Percentiles rank a stretch among this genome's conserved stretches.
phyloP scores from a whole-genome alignment of 2,329 filamentous ascomycete species.

The Colletotrichum sp. region DNA sequence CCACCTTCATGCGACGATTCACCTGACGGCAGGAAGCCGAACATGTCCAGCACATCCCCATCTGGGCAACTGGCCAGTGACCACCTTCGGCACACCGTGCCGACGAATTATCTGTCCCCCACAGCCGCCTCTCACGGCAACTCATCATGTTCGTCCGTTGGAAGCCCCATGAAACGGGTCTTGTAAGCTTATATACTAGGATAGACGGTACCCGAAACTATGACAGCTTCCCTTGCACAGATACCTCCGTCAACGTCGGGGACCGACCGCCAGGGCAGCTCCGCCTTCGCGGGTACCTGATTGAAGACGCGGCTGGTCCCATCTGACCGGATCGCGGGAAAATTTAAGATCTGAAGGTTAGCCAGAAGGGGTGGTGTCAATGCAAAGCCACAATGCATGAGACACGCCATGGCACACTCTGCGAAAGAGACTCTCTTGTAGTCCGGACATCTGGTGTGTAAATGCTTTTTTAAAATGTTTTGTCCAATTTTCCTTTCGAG shows the following conservation, averaged over 20 bases:
- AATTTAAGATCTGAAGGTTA: background rate
- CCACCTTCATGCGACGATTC: background rate
- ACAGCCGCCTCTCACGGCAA: background rate
- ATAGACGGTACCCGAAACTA: background rate
- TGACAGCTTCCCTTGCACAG: background rate
- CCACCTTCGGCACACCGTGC: background rate
- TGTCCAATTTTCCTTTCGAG: background rate
- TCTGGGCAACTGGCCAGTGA: background rate
- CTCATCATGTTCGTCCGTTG: background rate
- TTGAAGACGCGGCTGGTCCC: background rate
- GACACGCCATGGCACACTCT: background rate
- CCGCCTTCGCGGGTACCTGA: background rate
- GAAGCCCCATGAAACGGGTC: background rate
- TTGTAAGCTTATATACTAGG: background rate
- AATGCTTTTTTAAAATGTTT: conserved; percentile 8
- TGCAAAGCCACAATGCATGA: background rate
- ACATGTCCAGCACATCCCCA: background rate
- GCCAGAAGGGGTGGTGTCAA: background rate
- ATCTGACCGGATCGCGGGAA: background rate
- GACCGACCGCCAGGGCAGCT: background rate
- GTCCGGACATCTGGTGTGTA: background rate
- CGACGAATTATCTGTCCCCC: background rate
- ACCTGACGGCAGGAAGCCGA: background rate
- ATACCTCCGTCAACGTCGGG: background rate
- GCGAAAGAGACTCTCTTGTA: background rate